These are phyloP conservation scores for Plantago coronopus DNA, from an alignment of 305 asterid species.

Conservation along the genomic window DNA sequence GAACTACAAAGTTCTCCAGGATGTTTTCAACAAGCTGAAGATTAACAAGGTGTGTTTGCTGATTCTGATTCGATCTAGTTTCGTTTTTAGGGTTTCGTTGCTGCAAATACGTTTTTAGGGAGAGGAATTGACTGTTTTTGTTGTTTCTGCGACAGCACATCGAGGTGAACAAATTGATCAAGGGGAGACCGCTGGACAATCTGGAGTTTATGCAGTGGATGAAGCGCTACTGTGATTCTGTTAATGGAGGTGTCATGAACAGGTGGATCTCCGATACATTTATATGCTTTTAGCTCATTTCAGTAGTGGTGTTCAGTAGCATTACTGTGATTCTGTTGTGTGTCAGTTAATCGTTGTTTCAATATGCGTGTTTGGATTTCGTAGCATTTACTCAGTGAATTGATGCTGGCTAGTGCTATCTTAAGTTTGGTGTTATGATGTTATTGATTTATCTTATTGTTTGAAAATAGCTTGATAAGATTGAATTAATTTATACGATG, in stretches of 20 bases:
- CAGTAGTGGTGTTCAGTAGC: not conserved
- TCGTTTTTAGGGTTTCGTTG: not conserved
- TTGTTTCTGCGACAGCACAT: conserved; percentile 44
- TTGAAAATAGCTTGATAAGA: not conserved
- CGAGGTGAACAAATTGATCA: conserved; percentile 82
- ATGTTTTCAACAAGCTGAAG: conserved; percentile 87
- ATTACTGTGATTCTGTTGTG: too few relatives aligned
- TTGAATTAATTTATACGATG: not conserved
- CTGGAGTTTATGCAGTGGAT: conserved; percentile 96
- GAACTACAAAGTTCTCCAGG: conserved; percentile 90
- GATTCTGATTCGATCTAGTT: not conserved
- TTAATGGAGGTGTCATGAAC: conserved; percentile 47
- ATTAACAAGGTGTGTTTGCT: conserved; percentile 56
- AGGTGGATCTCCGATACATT: conserved; percentile 26
- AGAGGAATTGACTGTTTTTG: conserved; percentile 5
- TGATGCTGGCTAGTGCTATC: not conserved
- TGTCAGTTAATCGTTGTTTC: not conserved
- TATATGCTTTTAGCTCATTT: too few relatives aligned
- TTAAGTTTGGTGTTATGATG: not conserved
- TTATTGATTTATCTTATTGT: not conserved
- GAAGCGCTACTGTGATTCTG: conserved; percentile 77
- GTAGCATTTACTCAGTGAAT: not conserved
- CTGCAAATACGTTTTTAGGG: not conserved
- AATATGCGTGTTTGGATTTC: not conserved
- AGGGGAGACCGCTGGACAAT: conserved; percentile 88